phyloP scores from a whole-genome alignment of 768 basidiomycete species.

The Mycena rebaudengoi region DNA sequence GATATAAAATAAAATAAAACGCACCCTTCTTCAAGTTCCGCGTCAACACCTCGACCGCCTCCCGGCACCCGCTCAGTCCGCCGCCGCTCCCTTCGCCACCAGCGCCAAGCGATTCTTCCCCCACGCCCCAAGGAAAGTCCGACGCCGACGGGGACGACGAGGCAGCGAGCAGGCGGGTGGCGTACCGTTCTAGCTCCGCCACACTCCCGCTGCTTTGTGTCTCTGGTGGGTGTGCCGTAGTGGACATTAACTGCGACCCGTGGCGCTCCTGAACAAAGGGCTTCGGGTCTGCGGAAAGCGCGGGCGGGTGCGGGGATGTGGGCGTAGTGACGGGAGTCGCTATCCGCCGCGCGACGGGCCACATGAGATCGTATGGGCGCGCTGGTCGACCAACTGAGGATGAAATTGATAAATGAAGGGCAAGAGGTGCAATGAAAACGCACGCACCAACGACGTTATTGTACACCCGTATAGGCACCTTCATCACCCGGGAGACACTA shows the following conservation, averaged over 20 bases:
- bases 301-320: background rate
- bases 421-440: no score
- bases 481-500: conserved; percentile 81
- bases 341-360: conserved; percentile 68
- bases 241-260: background rate
- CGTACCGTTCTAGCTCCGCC: conserved; percentile 62
- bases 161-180: conserved; percentile 55
- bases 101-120: conserved; percentile 42
- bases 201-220: conserved; percentile 36
- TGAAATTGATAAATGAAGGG: background rate
- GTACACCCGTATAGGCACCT: conserved; percentile 91
- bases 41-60: conserved; percentile 92
- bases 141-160: conserved; percentile 36
- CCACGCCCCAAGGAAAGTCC: conserved; percentile 30
- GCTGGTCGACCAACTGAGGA: conserved; percentile 65
- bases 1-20: conserved; percentile 27
- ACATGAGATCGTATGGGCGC: conserved; percentile 82
- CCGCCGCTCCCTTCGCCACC: conserved; percentile 56
- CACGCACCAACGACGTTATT: conserved; percentile 84
- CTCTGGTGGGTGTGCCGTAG: background rate
- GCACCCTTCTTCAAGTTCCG: conserved; percentile 88
- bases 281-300: conserved; percentile 44
- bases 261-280: conserved; percentile 24
- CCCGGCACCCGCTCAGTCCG: conserved; percentile 68
- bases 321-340: conserved; percentile 36